Evolutionary conservation across 768 basidiomycete species (phyloP).

Genomic region (Boletus sp.): DNA sequence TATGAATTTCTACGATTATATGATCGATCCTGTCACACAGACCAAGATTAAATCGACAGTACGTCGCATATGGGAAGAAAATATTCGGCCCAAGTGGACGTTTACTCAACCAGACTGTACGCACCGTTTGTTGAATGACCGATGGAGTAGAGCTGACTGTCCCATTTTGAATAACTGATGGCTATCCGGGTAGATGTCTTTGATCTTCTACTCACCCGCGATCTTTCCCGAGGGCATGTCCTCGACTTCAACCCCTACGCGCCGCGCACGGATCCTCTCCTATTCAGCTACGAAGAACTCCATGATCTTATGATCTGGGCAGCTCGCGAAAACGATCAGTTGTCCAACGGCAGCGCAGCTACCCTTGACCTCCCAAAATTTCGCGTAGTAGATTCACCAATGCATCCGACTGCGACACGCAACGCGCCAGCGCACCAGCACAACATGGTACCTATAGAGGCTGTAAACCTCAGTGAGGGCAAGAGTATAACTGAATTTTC

Average conservation of each 20-base stretch:
- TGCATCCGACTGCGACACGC: conserved; percentile 64
- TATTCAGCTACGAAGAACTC: conserved; percentile 84
- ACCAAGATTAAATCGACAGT: conserved; percentile 52
- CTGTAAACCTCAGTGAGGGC: conserved; percentile 75
- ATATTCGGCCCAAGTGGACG: conserved; percentile 62
- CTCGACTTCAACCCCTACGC: conserved; percentile 92
- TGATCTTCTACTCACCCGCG: conserved; percentile 84
- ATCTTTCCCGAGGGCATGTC: conserved; percentile 72
- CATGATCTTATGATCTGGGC: conserved; percentile 33
- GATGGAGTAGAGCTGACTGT: background rate
- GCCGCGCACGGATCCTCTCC: conserved; percentile 79
- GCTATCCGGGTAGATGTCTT: conserved; percentile 58
- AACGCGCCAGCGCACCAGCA: conserved; percentile 77
- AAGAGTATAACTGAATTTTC: conserved; percentile 72
- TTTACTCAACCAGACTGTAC: conserved; percentile 60
- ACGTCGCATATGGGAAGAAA: conserved; percentile 61
- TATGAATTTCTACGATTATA: conserved; percentile 83
- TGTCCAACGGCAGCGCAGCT: background rate
- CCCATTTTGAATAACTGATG: background rate
- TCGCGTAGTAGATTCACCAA: conserved; percentile 68
- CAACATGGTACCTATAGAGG: conserved; percentile 92
- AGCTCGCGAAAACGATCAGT: background rate
- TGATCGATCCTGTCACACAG: conserved; percentile 61
- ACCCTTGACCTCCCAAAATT: conserved; percentile 39
- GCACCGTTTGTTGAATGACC: conserved; percentile 22